Conservation (phyloP, 352 stramenopile genomes). For the Phytophthora pistaciae region DNA sequence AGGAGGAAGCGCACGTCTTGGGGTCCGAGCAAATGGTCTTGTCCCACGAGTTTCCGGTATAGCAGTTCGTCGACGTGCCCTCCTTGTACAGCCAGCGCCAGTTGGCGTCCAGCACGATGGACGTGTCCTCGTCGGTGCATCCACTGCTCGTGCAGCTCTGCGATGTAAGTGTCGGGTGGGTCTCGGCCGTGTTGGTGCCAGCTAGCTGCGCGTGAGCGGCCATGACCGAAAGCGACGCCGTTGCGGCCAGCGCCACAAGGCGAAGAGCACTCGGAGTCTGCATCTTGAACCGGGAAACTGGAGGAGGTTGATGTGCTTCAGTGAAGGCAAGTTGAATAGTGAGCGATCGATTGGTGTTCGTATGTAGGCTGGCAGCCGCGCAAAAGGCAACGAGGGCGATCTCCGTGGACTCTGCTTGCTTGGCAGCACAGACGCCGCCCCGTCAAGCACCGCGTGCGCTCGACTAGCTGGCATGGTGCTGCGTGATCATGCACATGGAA, state of each 20-base stretch:
- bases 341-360: constrained; percentile 5
- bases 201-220: constrained; percentile 36
- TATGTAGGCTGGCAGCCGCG: not conserved
- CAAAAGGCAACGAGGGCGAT: not conserved
- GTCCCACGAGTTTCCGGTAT: constrained; percentile 35
- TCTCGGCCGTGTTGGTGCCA: constrained; percentile 40
- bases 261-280: constrained; percentile 16
- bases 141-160: constrained; percentile 30
- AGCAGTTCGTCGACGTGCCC: constrained; percentile 55
- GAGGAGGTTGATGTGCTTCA: constrained; percentile 2
- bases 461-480: not conserved
- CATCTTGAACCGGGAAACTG: constrained; percentile 1
- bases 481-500: constrained; percentile 13
- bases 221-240: constrained; percentile 3
- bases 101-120: constrained; percentile 63
- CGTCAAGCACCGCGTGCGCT: not conserved
- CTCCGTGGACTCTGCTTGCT: constrained; percentile 1
- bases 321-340: constrained; percentile 15
- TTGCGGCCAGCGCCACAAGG: constrained; percentile 12
- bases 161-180: constrained; percentile 41
- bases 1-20: constrained; percentile 42
- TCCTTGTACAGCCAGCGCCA: constrained; percentile 62
- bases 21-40: constrained; percentile 45
- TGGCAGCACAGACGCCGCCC: constrained; percentile 16
- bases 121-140: constrained; percentile 43